Base-by-base conservation (phyloP, 257 asterid genomes). In the Lithospermum erythrorhizon region DNA sequence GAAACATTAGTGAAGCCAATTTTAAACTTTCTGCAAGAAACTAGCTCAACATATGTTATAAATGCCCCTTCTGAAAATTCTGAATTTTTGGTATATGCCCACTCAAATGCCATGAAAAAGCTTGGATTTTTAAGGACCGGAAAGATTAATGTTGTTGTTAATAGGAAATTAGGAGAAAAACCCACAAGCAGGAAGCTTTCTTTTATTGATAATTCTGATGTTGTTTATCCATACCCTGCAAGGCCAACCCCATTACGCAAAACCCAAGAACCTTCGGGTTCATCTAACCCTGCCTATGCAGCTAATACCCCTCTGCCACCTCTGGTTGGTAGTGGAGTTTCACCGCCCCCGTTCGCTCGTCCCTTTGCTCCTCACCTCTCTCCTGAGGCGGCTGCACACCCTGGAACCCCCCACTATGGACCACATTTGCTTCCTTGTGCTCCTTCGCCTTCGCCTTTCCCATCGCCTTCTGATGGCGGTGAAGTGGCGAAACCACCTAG, bases 291-390 rank as follows among this genome's bases (percentile, higher is more conserved):
- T 9, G 76, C 89, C 10, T 69, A 59, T 59, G 78, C 81, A 11
- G 78, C 82, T 5, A 65, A 49, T 41, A 73, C 82, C 53, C 89
- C 87, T 59, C 85, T 87, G 68, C 94, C 98, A 53, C 98, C 98
- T 37, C 55, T 83, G 54, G 29, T 82, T 7, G 94, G 98, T 21
- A 74, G 61, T 21, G 75, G 61, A 29, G 55, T 86, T 41, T 61
- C 86, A 29, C 85, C 88, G 11, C 75, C 82, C 32, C 81, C 85
- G 20, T 5, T 57, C 5, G 64, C 73, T 32, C 61, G 61, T 14
- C 74, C 83, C 1, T 62, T 62, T 19, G 68, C 86, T 21, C 85
- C 85, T 61, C 68, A 75, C 19, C 45, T 61, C 51, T 71, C 79
- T 16, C 83, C 79, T 11, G 78, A 89, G 13, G 30, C 68, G 76